Evolutionary conservation across 345 rosid species (phyloP), one percentile per base, ranked within the genome.

Genomic region (Populus euphratica): DNA sequence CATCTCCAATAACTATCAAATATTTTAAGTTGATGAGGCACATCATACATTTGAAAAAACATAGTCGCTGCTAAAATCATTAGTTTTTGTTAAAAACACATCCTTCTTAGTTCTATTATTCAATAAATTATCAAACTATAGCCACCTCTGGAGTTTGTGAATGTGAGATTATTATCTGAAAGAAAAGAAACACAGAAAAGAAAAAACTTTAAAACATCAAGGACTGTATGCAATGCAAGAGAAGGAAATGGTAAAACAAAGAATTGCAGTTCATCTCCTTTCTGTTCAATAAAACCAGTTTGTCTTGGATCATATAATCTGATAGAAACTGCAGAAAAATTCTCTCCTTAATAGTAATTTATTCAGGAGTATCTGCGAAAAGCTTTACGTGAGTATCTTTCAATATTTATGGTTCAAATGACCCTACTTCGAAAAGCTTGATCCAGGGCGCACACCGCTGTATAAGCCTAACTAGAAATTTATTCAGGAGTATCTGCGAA

Each of bases 261-360:
- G 31, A 41, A 12, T 69, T 27, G 70, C 27, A 64, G 78, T 17
- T 69, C 89, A 76, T 61, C 99, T 92, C 93, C 99, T 74, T 95
- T 98, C 43, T 81, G 79, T 79, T 93, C 98, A 18, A 93, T 95
- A 83, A 81, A 93, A 35, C 98, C 99, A 16, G 99, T 95, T 74
- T 89, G 92, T 76, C 93, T 87, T 70, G 92, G 75, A 85, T 95
- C 97, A 44, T 95, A 95, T 69, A 93, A 80, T 71, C 85, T 89
- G 84, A 95, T 93, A 79, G 97, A 93, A 88, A 92, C 99, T 95
- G 93, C 80, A 82, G 77, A 81, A 68, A 75, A 17, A 80, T 43
- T 36, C 23, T 41, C 27, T 67, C 6, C 2, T 41, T 43, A 14
- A 81, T 61, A 75, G 78, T 29, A 43, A 52, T 17, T 52, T 52